Percentiles rank a stretch among this genome's conserved stretches.
phyloP scores from a whole-genome alignment of 805 yeast genomes.

The Metschnikowia henanensis region DNA sequence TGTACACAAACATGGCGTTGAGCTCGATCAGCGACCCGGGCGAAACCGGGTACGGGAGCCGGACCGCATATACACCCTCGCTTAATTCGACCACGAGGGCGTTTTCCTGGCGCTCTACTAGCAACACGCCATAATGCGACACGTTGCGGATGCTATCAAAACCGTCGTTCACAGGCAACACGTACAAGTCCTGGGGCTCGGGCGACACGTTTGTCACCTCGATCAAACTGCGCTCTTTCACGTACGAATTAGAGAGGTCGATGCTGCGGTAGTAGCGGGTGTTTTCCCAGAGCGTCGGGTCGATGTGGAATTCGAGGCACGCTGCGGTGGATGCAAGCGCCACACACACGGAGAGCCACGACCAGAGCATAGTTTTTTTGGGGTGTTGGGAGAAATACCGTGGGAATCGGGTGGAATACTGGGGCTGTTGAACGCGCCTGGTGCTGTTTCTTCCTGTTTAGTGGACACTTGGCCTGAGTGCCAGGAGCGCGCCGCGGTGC shows the following conservation, averaged over 20 bases:
- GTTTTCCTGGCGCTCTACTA: conserved; percentile 27
- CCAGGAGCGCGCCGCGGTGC: not conserved
- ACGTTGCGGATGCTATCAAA: conserved; percentile 40
- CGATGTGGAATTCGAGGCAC: conserved; percentile 10
- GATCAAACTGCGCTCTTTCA: conserved; percentile 58
- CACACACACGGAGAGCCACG: conserved; percentile 13
- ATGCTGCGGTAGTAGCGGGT: conserved; percentile 51
- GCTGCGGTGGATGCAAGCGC: conserved; percentile 10
- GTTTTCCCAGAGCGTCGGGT: conserved; percentile 52
- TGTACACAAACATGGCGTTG: conserved; percentile 47
- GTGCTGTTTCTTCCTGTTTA: not conserved
- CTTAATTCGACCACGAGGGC: conserved; percentile 23
- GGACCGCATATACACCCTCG: conserved; percentile 40
- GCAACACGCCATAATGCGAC: conserved; percentile 43
- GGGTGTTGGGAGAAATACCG: not conserved
- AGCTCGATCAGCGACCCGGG: conserved; percentile 57
- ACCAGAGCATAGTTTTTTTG: conserved; percentile 13
- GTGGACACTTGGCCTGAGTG: conserved; percentile 5
- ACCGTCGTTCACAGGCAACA: conserved; percentile 55
- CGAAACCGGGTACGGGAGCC: conserved; percentile 63
- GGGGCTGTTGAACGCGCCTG: not conserved
- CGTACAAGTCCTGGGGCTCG: conserved; percentile 56
- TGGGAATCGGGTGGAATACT: not conserved
- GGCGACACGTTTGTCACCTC: conserved; percentile 57
- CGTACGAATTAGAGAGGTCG: conserved; percentile 67